Conservation (phyloP, 2,329 filamentous ascomycete species). For the Calonectria henricotiae region DNA sequence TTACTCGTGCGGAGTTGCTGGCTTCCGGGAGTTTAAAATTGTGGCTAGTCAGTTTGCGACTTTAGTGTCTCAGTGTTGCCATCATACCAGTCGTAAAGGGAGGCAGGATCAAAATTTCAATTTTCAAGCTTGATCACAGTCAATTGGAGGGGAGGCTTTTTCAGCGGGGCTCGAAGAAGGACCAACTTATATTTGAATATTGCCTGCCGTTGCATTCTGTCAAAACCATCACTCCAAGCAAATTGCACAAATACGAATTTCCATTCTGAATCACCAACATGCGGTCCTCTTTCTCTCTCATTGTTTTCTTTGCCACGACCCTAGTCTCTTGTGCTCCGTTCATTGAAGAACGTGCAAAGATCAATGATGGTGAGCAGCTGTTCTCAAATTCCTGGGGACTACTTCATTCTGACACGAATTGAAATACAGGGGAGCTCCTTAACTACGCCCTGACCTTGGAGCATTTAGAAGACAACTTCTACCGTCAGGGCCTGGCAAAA, state of each 20-base stretch:
- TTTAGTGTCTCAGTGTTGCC: neutral
- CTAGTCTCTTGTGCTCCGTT: neutral
- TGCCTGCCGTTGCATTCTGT: neutral
- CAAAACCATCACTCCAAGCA: neutral
- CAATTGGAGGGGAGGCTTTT: neutral
- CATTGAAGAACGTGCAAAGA: neutral
- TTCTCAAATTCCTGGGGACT: no score
- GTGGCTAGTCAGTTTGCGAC: neutral
- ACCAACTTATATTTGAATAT: neutral
- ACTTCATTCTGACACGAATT: neutral
- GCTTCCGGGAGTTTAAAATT: neutral
- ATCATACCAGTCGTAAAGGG: neutral
- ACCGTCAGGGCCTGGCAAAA: conserved; percentile 72
- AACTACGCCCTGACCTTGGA: conserved; percentile 69
- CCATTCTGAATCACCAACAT: neutral
- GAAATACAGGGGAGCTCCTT: conserved; percentile 54
- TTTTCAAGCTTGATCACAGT: neutral
- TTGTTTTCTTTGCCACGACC: neutral
- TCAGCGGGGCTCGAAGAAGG: neutral
- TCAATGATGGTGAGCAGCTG: neutral
- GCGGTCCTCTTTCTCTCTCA: neutral
- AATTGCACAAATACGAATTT: neutral
- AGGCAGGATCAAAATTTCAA: neutral
- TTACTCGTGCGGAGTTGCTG: neutral
- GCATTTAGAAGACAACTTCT: conserved; percentile 76